These are phyloP conservation scores for Saururus chinensis DNA, from an alignment of 164 flowering plant species.

Conservation along the genomic window DNA sequence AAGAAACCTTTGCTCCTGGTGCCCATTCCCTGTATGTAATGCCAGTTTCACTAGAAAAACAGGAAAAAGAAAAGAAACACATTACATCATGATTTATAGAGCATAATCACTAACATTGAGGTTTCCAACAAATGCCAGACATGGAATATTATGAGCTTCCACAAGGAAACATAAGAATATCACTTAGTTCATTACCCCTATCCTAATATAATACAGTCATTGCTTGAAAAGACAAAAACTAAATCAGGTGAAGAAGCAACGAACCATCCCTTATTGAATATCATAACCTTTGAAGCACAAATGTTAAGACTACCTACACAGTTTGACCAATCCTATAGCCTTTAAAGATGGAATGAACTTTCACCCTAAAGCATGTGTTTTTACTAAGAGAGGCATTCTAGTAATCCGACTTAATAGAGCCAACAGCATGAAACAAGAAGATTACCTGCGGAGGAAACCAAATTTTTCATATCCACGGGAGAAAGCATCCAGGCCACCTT, in stretches of 20 bases:
- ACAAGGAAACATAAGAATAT: neutral
- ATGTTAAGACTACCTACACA: too few relatives aligned
- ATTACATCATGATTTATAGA: neutral
- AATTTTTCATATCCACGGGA: slow-evolving; percentile 95
- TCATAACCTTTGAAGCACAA: too few relatives aligned
- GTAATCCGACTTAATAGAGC: neutral
- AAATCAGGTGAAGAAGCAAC: too few relatives aligned
- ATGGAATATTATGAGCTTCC: neutral
- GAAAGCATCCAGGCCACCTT: slow-evolving; percentile 83
- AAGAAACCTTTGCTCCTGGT: slow-evolving; percentile 92
- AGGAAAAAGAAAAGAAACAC: neutral
- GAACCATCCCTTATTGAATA: too few relatives aligned
- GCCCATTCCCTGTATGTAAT: slow-evolving; percentile 97
- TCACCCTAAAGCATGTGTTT: neutral
- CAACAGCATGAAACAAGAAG: neutral
- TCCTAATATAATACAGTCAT: neutral
- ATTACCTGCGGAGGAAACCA: slow-evolving; percentile 68
- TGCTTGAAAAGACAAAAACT: too few relatives aligned
- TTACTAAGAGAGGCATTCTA: neutral
- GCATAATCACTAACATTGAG: neutral
- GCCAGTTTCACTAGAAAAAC: slow-evolving; percentile 58
- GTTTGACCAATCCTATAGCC: too few relatives aligned
- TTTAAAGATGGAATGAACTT: too few relatives aligned
- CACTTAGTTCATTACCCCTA: neutral
- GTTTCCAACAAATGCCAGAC: neutral